A percentile compares a stretch with the other conserved stretches of the same genome.
phyloP scores from a whole-genome alignment of 73 alveolate genomes.

The Tetrahymena elliotti region DNA sequence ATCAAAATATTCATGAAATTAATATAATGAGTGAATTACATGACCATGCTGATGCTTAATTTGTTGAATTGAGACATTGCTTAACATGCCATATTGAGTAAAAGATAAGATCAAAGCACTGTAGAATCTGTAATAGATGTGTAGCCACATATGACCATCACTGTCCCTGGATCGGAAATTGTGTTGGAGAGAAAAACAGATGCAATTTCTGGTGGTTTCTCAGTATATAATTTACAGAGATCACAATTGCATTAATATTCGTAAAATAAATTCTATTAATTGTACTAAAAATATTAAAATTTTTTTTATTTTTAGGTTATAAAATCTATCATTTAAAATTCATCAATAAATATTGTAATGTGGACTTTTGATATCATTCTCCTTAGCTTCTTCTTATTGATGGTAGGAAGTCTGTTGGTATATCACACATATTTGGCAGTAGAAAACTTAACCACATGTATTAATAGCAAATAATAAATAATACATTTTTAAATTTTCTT shows the following conservation, averaged over 20 bases:
- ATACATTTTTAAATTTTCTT: background rate
- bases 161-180: conserved; percentile 78
- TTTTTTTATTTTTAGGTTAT: background rate
- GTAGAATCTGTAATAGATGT: conserved; percentile 36
- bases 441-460: conserved; percentile 19
- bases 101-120: conserved; percentile 26
- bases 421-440: conserved; percentile 10
- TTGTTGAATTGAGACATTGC: background rate
- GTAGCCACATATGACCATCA: conserved; percentile 58
- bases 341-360: background rate
- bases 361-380: background rate
- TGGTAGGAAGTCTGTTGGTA: conserved; percentile 16
- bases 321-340: background rate
- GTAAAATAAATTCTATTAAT: background rate
- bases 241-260: background rate
- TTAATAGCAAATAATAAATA: background rate
- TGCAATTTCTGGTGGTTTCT: conserved; percentile 39
- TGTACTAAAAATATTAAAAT: background rate
- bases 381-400: conserved; percentile 27
- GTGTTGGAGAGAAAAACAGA: conserved; percentile 45
- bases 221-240: conserved; percentile 1
- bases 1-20: background rate
- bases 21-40: background rate
- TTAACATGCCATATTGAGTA: background rate
- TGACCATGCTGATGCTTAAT: background rate